phyloP scores from a whole-genome alignment of 176 grass and related monocot genomes.

The Raddia distichophylla region DNA sequence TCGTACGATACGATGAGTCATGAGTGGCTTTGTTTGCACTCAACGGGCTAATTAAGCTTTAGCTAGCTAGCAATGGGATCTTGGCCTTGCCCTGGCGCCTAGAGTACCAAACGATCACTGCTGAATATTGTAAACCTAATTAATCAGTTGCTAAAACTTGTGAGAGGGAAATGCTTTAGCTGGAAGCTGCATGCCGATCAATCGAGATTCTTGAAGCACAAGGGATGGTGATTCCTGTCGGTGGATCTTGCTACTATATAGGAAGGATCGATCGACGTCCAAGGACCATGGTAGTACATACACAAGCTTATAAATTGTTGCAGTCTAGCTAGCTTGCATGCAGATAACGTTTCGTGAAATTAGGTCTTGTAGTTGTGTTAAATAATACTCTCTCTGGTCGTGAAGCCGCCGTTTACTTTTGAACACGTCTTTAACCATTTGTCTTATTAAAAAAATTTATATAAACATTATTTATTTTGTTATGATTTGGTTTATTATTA shows the following conservation, averaged over 20 bases:
- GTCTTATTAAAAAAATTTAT: too few relatives aligned
- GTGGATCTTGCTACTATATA: not conserved
- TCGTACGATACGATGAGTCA: not conserved
- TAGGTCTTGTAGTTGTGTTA: not conserved
- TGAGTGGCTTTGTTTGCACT: slow-evolving; percentile 33
- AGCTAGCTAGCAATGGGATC: not conserved
- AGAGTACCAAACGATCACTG: slow-evolving; percentile 43
- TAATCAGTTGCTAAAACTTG: slow-evolving; percentile 53
- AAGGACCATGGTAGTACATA: too few relatives aligned
- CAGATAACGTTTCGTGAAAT: not conserved
- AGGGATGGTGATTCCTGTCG: slow-evolving; percentile 43
- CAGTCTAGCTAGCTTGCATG: not conserved
- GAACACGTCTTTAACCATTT: too few relatives aligned
- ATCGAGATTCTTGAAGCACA: slow-evolving; percentile 45
- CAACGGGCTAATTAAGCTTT: not conserved
- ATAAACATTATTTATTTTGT: too few relatives aligned
- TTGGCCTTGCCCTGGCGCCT: not conserved
- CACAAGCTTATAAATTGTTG: not conserved
- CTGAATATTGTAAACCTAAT: slow-evolving; percentile 19
- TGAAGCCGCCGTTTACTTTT: too few relatives aligned
- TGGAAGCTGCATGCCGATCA: slow-evolving; percentile 28
- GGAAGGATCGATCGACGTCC: not conserved
- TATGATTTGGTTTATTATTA: too few relatives aligned
- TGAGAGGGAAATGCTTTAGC: slow-evolving; percentile 42
- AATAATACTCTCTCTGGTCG: too few relatives aligned